These are phyloP conservation scores for Hemisphaericaspora subhashii DNA, from an alignment of 1,139 yeast genomes.

Conservation along the genomic window DNA sequence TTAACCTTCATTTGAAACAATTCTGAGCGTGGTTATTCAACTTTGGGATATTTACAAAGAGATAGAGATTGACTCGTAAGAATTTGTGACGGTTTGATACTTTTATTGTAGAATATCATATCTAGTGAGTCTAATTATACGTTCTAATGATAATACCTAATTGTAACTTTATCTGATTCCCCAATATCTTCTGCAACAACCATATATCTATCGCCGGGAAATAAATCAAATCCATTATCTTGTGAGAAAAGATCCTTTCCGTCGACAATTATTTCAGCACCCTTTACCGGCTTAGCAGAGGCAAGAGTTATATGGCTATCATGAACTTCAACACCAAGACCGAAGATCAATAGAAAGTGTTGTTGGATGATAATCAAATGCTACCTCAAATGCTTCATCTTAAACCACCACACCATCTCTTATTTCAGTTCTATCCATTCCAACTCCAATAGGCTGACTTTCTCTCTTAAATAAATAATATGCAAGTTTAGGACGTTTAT, in stretches of 20 bases:
- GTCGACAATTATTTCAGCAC: conserved; percentile 31
- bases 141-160: conserved; percentile 5
- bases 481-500: conserved; percentile 40
- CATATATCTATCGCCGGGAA: conserved; percentile 32
- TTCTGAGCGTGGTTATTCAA: no score
- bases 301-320: conserved; percentile 20
- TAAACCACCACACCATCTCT: conserved; percentile 15
- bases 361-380: conserved; percentile 23
- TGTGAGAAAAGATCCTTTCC: conserved; percentile 20
- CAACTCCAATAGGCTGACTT: conserved; percentile 32
- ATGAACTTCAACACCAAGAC: conserved; percentile 25
- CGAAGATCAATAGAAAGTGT: conserved; percentile 36
- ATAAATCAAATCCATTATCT: conserved; percentile 48
- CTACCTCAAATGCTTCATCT: conserved; percentile 14
- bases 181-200: conserved; percentile 2
- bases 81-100: no score
- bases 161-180: conserved; percentile 1
- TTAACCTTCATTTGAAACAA: no score
- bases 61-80: no score
- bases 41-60: no score
- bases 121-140: no score
- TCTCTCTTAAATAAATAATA: conserved; percentile 49
- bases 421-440: conserved; percentile 31
- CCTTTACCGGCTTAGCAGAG: conserved; percentile 41
- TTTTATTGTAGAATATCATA: no score